A percentile compares a stretch with the other conserved stretches of the same genome.
Conservation (phyloP, 2,329 filamentous ascomycete genomes). For the Colletotrichum sp. region DNA sequence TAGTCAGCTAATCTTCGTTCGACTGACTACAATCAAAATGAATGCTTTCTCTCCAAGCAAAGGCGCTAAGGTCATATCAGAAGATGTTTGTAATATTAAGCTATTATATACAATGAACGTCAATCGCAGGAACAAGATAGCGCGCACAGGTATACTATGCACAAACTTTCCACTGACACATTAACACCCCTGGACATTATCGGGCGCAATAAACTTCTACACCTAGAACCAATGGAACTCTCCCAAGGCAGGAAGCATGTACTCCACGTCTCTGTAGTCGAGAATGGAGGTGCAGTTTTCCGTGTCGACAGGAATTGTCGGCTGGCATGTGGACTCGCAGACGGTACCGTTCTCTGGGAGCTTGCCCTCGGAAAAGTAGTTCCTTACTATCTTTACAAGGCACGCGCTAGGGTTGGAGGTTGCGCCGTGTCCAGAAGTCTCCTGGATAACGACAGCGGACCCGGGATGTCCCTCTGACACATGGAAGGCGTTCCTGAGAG, state of each 20-base stretch:
- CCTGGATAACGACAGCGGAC: not conserved
- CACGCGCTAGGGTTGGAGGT: conserved; percentile 31
- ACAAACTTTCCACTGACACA: accelerated
- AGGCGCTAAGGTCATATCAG: accelerated
- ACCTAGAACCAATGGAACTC: not conserved
- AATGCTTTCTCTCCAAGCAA: accelerated
- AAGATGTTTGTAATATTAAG: not conserved
- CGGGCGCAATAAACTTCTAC: accelerated
- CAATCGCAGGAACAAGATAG: accelerated
- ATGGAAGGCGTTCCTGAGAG: conserved; percentile 34
- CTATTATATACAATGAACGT: not conserved
- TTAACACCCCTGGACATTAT: not conserved
- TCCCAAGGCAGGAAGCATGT: not conserved
- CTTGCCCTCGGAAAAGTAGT: not conserved
- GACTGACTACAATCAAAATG: accelerated
- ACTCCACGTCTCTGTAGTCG: not conserved
- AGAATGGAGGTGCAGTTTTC: not conserved
- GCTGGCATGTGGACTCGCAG: not conserved
- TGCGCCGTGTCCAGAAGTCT: not conserved
- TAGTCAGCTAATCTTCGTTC: accelerated
- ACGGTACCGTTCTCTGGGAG: not conserved
- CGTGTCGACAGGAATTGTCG: not conserved
- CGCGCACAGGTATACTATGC: not conserved
- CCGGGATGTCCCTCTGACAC: conserved; percentile 18
- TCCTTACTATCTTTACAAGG: conserved; percentile 3